phyloP scores from a whole-genome alignment of 306 rosid genomes.

The Arachis hypogaea region DNA sequence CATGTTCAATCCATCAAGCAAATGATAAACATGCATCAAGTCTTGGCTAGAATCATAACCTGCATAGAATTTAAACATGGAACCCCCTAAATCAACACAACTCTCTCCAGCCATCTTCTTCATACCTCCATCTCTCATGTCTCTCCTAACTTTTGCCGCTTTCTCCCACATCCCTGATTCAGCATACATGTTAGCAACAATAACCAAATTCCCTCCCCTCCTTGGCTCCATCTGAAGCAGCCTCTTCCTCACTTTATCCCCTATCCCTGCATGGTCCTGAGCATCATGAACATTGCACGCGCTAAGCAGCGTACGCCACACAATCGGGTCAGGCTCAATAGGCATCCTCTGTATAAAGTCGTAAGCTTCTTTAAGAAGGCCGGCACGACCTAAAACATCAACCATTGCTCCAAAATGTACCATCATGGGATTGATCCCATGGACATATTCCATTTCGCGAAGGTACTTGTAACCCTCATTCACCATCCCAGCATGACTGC shows the following conservation, averaged over 20 bases:
- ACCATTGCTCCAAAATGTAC: slow-evolving; percentile 86
- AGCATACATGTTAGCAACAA: slow-evolving; percentile 83
- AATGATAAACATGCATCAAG: slow-evolving; percentile 43
- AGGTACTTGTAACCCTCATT: slow-evolving; percentile 64
- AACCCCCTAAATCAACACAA: slow-evolving; percentile 70
- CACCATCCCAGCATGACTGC: slow-evolving; percentile 89
- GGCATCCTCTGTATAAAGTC: slow-evolving; percentile 67
- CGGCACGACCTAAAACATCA: slow-evolving; percentile 79
- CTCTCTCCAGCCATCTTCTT: slow-evolving; percentile 91
- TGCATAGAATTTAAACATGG: slow-evolving; percentile 61
- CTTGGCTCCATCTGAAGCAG: slow-evolving; percentile 79
- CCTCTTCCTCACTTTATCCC: slow-evolving; percentile 61
- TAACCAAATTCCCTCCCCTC: slow-evolving; percentile 77
- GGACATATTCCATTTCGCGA: slow-evolving; percentile 61
- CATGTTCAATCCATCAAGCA: slow-evolving; percentile 67
- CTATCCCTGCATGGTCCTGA: slow-evolving; percentile 55
- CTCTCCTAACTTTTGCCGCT: slow-evolving; percentile 68
- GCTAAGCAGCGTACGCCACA: slow-evolving; percentile 85
- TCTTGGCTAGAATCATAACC: slow-evolving; percentile 59
- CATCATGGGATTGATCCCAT: slow-evolving; percentile 74
- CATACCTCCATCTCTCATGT: slow-evolving; percentile 67
- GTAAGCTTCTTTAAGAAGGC: slow-evolving; percentile 73
- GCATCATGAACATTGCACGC: slow-evolving; percentile 64
- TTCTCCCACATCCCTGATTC: slow-evolving; percentile 90
- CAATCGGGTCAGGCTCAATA: slow-evolving; percentile 62